Conservation (phyloP, 2,329 filamentous ascomycete genomes). For the Fusarium papillatum region DNA sequence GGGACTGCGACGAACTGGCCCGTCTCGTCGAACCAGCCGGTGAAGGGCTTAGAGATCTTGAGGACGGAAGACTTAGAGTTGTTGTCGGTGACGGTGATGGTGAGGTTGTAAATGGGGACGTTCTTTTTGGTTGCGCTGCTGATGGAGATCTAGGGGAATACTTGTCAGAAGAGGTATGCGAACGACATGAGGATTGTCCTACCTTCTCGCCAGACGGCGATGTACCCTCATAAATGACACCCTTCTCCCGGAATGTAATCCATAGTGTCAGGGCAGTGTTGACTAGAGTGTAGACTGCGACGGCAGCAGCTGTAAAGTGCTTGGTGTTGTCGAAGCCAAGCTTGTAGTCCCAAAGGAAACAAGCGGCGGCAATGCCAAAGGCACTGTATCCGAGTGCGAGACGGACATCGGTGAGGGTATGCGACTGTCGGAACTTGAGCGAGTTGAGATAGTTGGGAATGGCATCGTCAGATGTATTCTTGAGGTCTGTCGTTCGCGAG, state of each 20-base stretch:
- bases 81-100: constrained; percentile 67
- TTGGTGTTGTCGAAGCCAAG: constrained; percentile 91
- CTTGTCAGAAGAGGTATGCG: constrained; percentile 23
- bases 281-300: constrained; percentile 82
- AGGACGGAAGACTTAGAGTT: constrained; percentile 57
- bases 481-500: constrained; percentile 76
- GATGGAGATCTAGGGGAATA: constrained; percentile 75
- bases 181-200: constrained; percentile 54
- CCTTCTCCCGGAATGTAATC: constrained; percentile 87
- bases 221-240: constrained; percentile 83
- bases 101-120: constrained; percentile 84
- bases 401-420: constrained; percentile 85
- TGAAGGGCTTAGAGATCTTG: constrained; percentile 75
- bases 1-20: constrained; percentile 81
- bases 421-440: constrained; percentile 86
- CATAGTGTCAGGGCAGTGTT: constrained; percentile 86
- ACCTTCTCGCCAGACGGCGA: constrained; percentile 77
- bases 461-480: constrained; percentile 96
- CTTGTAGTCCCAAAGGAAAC: constrained; percentile 94
- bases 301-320: constrained; percentile 83
- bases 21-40: constrained; percentile 80
- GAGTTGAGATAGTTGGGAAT: constrained; percentile 94
- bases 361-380: constrained; percentile 83
- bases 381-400: constrained; percentile 87
- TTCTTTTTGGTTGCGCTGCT: constrained; percentile 82